Base-by-base conservation (phyloP, 2,329 filamentous ascomycete genomes). In the Colletotrichum tabaci region DNA sequence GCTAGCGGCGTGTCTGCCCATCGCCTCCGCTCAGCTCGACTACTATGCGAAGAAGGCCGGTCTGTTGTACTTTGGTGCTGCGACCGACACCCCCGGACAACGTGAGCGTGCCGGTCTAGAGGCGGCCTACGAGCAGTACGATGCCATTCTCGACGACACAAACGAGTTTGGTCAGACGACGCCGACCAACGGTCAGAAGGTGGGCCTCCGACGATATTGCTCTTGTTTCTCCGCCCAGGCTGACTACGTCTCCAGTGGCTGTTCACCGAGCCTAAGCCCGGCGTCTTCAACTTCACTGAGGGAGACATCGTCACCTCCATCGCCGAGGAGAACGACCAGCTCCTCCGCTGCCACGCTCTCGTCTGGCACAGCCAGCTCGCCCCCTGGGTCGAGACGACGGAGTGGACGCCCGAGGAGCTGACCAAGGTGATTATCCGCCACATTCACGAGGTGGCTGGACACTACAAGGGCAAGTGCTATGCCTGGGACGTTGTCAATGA, bases 401-500 rank as follows among this genome's bases (percentile, higher is more conserved):
- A 77, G 44, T 93, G 89, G 88, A 91, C 88, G 16, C 87, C 87
- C 70, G 83, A 81, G 3, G 88, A 90, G 50, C 84, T 94, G 4
- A 86, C 85, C 16, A 80, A 82, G 4, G 86, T 88, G 23, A 81
- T 82, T 47, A 73, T 77, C 78, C 87, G 87, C 63, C 91, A 93
- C 79, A 88, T 93, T 74, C 85, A 86, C 71, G 85, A 87, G 73
- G 88, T 87, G 61, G 87, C 88, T 8, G 82, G 80, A 16, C 85
- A 91, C 79, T 91, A 87, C 82, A 86, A 87, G 78, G 87, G 88
- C 66, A 83, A 88, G 74, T 91, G 90, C 79, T 88, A 89, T 77
- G 84, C 86, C 40, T 92, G 90, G 90, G 90, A 92, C 67, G 90
- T 92, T 0, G 85, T 91, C 30, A 92, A 92, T 78, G 90, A 92